Evolutionary conservation across 75 land plant species (phyloP).

Genomic region (Pinus albicaulis): DNA sequence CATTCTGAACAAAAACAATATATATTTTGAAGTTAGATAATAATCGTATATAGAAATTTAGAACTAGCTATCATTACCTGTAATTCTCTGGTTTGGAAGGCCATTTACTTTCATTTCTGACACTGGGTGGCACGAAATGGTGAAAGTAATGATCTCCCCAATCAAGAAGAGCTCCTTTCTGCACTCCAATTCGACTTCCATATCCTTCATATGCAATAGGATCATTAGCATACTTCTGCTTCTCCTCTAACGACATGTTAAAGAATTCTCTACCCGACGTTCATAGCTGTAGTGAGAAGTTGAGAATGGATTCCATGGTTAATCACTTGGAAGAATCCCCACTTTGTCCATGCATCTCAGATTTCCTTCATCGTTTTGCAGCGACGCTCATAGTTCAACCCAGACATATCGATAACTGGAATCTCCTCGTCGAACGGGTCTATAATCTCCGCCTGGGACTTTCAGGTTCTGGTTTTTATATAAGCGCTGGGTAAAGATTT

Average conservation of each 20-base stretch:
- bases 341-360: neutral
- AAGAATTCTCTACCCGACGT: neutral
- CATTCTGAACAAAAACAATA: neutral
- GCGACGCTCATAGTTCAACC: neutral
- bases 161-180: constrained; percentile 23
- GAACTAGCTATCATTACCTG: constrained; percentile 6
- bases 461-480: neutral
- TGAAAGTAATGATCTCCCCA: constrained; percentile 31
- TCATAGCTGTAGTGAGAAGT: neutral
- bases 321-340: constrained; percentile 5
- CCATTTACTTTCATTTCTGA: constrained; percentile 17
- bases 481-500: no score
- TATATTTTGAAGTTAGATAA: no score
- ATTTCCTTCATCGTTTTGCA: neutral
- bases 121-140: neutral
- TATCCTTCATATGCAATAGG: constrained; percentile 20
- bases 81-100: constrained; percentile 22
- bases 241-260: neutral
- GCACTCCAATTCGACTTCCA: constrained; percentile 22
- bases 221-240: neutral
- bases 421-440: neutral
- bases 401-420: neutral
- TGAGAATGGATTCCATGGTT: neutral
- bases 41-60: no score
- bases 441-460: neutral